Conservation (phyloP, 169 alveolate species). For the Plasmodium inui region DNA sequence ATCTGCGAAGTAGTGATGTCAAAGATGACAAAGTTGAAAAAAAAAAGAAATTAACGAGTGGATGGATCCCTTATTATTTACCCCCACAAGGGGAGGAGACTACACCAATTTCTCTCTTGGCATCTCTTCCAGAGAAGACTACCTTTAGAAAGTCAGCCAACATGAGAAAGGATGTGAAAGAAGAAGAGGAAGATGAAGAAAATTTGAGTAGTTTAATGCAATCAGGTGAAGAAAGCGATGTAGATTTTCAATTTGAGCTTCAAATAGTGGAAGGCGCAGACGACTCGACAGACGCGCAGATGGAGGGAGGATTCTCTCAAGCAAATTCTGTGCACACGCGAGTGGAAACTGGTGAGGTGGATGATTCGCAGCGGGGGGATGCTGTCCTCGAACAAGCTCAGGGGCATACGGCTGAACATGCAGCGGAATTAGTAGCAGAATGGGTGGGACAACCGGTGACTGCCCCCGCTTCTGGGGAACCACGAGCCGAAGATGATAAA, state of each 20-base stretch:
- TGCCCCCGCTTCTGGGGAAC: background rate
- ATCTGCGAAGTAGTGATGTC: background rate
- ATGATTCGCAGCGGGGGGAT: background rate
- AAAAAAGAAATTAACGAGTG: background rate
- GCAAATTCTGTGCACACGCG: background rate
- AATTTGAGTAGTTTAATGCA: background rate
- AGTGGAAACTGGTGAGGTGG: background rate
- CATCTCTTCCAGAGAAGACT: background rate
- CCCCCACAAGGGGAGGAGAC: background rate
- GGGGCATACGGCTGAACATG: background rate
- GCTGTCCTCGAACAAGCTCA: background rate
- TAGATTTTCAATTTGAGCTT: background rate
- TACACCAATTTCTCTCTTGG: background rate
- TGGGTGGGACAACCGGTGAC: background rate
- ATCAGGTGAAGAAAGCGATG: background rate
- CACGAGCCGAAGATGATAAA: background rate
- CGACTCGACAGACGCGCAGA: background rate
- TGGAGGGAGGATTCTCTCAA: background rate
- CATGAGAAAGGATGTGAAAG: background rate
- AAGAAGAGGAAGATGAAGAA: background rate
- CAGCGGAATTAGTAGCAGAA: background rate
- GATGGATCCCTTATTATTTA: constrained; percentile 3
- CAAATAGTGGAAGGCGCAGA: background rate
- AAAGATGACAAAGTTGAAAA: background rate
- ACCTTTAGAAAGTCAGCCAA: background rate